Conservation (phyloP, 2,329 filamentous ascomycete genomes). For the Paecilomyces sp. region DNA sequence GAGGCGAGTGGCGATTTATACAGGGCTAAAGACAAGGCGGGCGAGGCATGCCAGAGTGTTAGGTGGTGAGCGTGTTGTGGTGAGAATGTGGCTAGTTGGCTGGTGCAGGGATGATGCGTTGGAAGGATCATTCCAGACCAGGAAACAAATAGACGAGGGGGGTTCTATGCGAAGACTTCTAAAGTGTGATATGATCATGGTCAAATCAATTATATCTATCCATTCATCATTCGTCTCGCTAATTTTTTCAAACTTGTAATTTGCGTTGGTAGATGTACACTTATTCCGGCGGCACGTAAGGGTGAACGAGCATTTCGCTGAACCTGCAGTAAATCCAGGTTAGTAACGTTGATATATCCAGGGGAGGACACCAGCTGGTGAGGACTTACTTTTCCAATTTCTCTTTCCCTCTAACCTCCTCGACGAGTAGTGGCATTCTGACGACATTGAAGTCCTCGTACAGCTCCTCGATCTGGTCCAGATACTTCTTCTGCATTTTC, state of each 20-base stretch:
- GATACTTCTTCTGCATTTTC: constrained; percentile 99
- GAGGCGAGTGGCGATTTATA: not conserved
- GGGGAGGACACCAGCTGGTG: not conserved
- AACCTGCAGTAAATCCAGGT: constrained; percentile 25
- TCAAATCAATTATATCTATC: constrained; percentile 4
- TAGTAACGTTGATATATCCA: constrained; percentile 8
- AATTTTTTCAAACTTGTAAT: constrained; percentile 8
- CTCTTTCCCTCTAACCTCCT: constrained; percentile 94
- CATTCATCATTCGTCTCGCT: constrained; percentile 30
- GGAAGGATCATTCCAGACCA: not conserved
- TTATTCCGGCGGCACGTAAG: constrained; percentile 35
- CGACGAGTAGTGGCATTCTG: constrained; percentile 91
- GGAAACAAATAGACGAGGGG: not conserved
- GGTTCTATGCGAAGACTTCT: not conserved
- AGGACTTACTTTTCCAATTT: constrained; percentile 66
- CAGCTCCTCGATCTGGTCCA: constrained; percentile 96
- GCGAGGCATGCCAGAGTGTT: not conserved
- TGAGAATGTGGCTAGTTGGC: not conserved
- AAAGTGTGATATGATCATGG: not conserved
- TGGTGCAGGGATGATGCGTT: not conserved
- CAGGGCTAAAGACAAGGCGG: not conserved
- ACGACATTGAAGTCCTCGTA: constrained; percentile 99
- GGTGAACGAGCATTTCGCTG: constrained; percentile 43
- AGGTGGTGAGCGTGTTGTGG: not conserved
- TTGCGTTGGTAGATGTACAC: constrained; percentile 9